Conservation (phyloP, 805 yeast genomes). For the Wickerhamomyces kurtzmanii region DNA sequence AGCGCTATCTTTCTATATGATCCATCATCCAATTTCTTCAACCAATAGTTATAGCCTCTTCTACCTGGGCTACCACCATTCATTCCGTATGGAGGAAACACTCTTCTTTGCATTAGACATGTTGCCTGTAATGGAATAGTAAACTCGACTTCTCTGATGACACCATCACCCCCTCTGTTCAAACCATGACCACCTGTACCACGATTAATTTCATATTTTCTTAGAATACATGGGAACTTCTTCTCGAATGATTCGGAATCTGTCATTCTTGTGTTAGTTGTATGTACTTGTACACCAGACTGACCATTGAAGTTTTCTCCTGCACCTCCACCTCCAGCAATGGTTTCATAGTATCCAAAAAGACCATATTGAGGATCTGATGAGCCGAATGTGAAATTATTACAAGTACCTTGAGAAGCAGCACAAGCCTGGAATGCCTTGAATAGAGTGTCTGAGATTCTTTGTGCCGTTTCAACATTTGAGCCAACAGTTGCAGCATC, state of each 20-base stretch:
- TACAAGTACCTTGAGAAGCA: slow-evolving; percentile 44
- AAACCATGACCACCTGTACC: slow-evolving; percentile 35
- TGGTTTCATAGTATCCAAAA: slow-evolving; percentile 39
- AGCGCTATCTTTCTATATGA: slow-evolving; percentile 12
- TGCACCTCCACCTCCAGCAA: slow-evolving; percentile 42
- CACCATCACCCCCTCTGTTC: slow-evolving; percentile 37
- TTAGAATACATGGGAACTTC: slow-evolving; percentile 34
- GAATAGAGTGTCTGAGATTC: slow-evolving; percentile 38
- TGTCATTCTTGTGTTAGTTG: slow-evolving; percentile 38
- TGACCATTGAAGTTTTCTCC: slow-evolving; percentile 57
- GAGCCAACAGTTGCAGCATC: slow-evolving; percentile 38
- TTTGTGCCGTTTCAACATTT: slow-evolving; percentile 44
- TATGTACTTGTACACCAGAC: slow-evolving; percentile 31
- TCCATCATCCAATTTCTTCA: slow-evolving; percentile 14
- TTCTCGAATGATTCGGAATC: slow-evolving; percentile 39
- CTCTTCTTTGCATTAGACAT: slow-evolving; percentile 34
- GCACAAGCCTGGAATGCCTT: slow-evolving; percentile 41
- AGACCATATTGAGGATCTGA: slow-evolving; percentile 28
- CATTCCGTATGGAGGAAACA: slow-evolving; percentile 37
- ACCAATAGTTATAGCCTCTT: slow-evolving; percentile 26
- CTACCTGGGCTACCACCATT: slow-evolving; percentile 36
- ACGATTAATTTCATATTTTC: slow-evolving; percentile 26
- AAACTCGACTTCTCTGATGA: slow-evolving; percentile 33
- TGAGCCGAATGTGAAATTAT: slow-evolving; percentile 42
- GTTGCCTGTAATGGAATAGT: slow-evolving; percentile 23